A percentile compares a stretch with the other conserved stretches of the same genome.
phyloP scores from a whole-genome alignment of 2,329 filamentous ascomycete species.

The Chrysoporthe puriensis region DNA sequence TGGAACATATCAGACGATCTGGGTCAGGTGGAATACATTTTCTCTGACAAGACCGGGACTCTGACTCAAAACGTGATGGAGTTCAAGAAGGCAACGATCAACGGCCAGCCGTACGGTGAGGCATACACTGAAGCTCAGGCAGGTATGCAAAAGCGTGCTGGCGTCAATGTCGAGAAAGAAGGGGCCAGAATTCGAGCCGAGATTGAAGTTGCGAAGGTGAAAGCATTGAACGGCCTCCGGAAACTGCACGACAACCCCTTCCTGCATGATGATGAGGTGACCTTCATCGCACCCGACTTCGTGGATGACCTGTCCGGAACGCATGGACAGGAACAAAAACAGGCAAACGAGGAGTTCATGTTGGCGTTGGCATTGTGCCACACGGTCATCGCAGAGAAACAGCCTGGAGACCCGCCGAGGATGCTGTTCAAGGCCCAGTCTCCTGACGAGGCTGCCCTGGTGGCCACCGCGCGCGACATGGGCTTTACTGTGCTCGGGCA shows the following conservation, averaged over 20 bases:
- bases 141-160: conserved; percentile 91
- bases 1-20: conserved; percentile 99
- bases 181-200: conserved; percentile 71
- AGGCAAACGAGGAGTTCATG: conserved; percentile 89
- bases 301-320: conserved; percentile 80
- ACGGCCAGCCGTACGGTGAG: conserved; percentile 94
- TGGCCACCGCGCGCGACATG: conserved; percentile 91
- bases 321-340: conserved; percentile 74
- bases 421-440: conserved; percentile 98
- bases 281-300: conserved; percentile 90
- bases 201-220: conserved; percentile 76
- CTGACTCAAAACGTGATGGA: conserved; percentile 96
- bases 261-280: conserved; percentile 84
- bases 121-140: conserved; percentile 97
- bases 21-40: conserved; percentile 98
- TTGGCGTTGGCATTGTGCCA: conserved; percentile 93
- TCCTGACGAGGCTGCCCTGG: conserved; percentile 92
- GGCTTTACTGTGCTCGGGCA: conserved; percentile 90
- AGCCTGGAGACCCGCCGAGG: conserved; percentile 85
- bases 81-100: conserved; percentile 97
- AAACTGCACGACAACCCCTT: conserved; percentile 87
- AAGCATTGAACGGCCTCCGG: conserved; percentile 74
- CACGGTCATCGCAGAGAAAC: conserved; percentile 89
- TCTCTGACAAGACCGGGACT: conserved; percentile 92
- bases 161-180: conserved; percentile 84